A percentile compares a stretch with the other conserved stretches of the same genome.
These are phyloP conservation scores for Amauroascus niger DNA, from an alignment of 2,329 filamentous ascomycete genomes.

Conservation along the genomic window DNA sequence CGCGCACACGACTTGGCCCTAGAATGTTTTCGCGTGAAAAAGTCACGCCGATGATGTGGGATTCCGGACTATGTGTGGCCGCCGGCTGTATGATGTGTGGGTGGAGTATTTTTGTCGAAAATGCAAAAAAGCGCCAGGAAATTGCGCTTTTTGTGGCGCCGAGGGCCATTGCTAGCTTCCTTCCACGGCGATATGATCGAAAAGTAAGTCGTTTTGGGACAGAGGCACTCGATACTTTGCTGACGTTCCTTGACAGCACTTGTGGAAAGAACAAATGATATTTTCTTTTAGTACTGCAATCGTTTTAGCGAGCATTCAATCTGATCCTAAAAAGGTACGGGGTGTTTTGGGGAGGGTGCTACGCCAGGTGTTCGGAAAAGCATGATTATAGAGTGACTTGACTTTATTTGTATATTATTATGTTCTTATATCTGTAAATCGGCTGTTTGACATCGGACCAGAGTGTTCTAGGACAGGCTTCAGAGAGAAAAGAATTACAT, in stretches of 20 bases:
- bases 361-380: conserved; percentile 37
- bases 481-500: no score
- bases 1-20: conserved; percentile 64
- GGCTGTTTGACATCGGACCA: not conserved
- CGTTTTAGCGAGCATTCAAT: conserved; percentile 57
- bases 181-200: conserved; percentile 59
- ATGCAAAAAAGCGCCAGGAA: conserved; percentile 55
- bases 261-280: conserved; percentile 56
- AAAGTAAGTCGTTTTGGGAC: conserved; percentile 28
- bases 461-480: not conserved
- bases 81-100: conserved; percentile 66
- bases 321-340: conserved; percentile 54
- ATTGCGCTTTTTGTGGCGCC: conserved; percentile 73
- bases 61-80: conserved; percentile 56
- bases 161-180: conserved; percentile 61
- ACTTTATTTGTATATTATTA: not conserved
- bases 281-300: conserved; percentile 61
- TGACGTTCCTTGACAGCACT: conserved; percentile 39
- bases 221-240: conserved; percentile 7
- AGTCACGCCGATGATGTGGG: conserved; percentile 48
- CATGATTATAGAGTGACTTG: not conserved
- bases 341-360: conserved; percentile 59
- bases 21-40: conserved; percentile 50
- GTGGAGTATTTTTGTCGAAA: conserved; percentile 71
- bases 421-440: not conserved